Evolutionary conservation across 495 filamentous ascomycete genomes (phyloP), one percentile per base, ranked within the genome.

Genomic region (Chaetomidium leptoderma): DNA sequence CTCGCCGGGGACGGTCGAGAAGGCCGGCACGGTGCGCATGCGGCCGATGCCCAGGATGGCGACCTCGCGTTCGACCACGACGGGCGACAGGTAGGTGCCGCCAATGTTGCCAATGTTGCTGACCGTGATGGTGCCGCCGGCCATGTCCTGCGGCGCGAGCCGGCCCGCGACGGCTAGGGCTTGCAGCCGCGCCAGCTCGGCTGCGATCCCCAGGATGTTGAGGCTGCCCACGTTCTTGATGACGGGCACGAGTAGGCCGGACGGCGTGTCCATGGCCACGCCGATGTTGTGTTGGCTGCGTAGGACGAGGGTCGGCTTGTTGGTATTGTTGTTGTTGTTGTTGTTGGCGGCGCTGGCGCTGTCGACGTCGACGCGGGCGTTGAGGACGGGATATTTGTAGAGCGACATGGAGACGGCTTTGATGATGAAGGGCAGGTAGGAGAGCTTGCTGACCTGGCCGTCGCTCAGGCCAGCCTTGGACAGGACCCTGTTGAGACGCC

Each of bases 21-120:
- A 92, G n/a, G 83, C 84, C 13, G 89, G 89, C 24, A 90, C 76
- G 1, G 80, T 78, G 65, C 83, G 86, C 66, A 87, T 83, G 67
- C 86, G 84, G 8, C 95, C 95, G 32, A 99, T 76, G 1, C 95
- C 95, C 3, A 99, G 72, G 66, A 99, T 97, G 10, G 90, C 91
- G 21, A 97, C 88, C 70, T 99, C 92, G 40, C 78, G 86, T 43
- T 86, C 82, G 24, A 95, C 87, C 57, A 97, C 86, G n/a, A 99
- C 86, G 1, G 95, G 95, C 5, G 85, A 83, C 24, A 97, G 84
- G 63, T 95, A 95, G 0, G 88, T 92, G 4, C 95, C 95, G 17
- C 95, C 95, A 39, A 99, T 91, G 60, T 83, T 95, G n/a, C 95
- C 95, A 58, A 99, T 92, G 66, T 99, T 99, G 57, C 90, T 95